These are phyloP conservation scores for Hordeum pubiflorum DNA, from an alignment of 202 grass and related monocot species.

Conservation along the genomic window DNA sequence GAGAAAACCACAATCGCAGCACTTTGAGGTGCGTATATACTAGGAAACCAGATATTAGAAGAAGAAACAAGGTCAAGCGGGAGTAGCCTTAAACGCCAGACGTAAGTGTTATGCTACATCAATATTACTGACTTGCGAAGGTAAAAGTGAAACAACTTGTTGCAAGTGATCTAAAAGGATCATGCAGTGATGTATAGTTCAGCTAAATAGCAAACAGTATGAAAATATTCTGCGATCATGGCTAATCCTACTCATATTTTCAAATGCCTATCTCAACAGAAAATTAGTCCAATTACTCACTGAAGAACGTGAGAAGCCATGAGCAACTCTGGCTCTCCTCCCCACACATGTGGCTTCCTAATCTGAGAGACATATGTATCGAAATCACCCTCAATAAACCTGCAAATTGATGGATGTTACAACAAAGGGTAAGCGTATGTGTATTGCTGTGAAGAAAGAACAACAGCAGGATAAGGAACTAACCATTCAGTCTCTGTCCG, in stretches of 20 bases:
- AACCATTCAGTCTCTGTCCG: conserved; percentile 46
- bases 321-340: conserved; percentile 86
- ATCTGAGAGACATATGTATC: conserved; percentile 81
- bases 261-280: not conserved
- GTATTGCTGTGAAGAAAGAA: not conserved
- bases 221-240: conserved; percentile 1
- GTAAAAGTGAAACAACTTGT: not conserved
- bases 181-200: not conserved
- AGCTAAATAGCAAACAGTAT: not conserved
- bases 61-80: not conserved
- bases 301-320: conserved; percentile 89
- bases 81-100: too few species aligned
- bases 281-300: conserved; percentile 37
- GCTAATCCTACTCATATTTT: not conserved
- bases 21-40: not conserved
- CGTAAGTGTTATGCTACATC: not conserved
- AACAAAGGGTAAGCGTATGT: not conserved
- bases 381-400: conserved; percentile 88
- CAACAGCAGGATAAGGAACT: not conserved
- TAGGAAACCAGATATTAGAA: not conserved
- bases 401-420: not conserved
- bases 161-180: not conserved
- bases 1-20: not conserved
- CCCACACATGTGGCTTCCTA: conserved; percentile 77
- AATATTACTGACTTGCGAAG: not conserved